Conservation (phyloP, 106 monocot genomes). For the Triglochin maritima region DNA sequence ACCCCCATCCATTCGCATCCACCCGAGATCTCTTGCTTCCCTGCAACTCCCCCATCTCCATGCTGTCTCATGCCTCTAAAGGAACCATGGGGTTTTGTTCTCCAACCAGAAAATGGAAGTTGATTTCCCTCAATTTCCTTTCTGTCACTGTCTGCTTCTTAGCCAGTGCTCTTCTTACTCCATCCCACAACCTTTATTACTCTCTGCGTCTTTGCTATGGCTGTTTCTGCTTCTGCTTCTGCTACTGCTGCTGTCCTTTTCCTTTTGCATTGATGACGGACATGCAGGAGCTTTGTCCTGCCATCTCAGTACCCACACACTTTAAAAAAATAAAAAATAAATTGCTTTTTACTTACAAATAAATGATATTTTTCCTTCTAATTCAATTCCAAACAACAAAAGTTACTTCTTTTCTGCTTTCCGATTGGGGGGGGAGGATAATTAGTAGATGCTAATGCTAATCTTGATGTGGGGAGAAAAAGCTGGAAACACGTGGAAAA, state of each 20-base stretch:
- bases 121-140: conserved; percentile 1
- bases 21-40: conserved; percentile 36
- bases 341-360: too few species aligned
- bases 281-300: conserved; percentile 2
- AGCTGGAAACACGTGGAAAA: too few species aligned
- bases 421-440: too few species aligned
- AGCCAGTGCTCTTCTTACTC: not conserved
- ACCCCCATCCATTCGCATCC: conserved; percentile 3
- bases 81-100: not conserved
- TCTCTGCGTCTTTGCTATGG: too few species aligned
- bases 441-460: too few species aligned
- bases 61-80: conserved; percentile 35
- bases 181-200: not conserved
- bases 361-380: too few species aligned
- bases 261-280: conserved; percentile 25
- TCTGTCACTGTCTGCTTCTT: not conserved
- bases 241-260: conserved; percentile 6
- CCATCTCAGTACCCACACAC: not conserved
- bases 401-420: too few species aligned
- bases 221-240: not conserved
- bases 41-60: conserved; percentile 37
- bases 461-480: too few species aligned
- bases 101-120: not conserved
- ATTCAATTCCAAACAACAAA: too few species aligned
- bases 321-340: too few species aligned